Conservation (phyloP, 1,139 yeast species). For the Protomyces arabidopsidicola region DNA sequence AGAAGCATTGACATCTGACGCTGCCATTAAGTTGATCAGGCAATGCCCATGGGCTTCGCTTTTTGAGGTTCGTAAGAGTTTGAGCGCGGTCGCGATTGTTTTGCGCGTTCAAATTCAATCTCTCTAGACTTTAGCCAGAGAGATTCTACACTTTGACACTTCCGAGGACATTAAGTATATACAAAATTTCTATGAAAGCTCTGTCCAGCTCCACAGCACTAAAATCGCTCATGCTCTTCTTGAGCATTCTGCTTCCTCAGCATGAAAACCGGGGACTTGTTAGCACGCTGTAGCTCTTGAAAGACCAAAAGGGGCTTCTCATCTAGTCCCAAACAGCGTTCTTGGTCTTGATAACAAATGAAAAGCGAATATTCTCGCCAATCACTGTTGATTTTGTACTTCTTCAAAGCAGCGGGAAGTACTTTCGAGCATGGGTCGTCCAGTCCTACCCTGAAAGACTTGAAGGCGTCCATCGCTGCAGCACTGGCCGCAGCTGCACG, state of each 20-base stretch:
- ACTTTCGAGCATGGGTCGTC: conserved; percentile 91
- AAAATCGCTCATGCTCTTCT: neutral
- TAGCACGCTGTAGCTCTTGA: conserved; percentile 79
- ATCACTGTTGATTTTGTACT: conserved; percentile 76
- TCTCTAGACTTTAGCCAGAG: too few species aligned
- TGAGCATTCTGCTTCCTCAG: conserved; percentile 45
- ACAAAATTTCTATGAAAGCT: too few species aligned
- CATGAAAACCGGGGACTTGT: conserved; percentile 91
- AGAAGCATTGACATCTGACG: neutral
- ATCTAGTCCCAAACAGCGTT: conserved; percentile 71
- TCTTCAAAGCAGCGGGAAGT: conserved; percentile 80
- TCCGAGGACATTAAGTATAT: too few species aligned
- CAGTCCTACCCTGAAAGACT: conserved; percentile 78
- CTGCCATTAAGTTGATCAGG: neutral
- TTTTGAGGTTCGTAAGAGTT: too few species aligned
- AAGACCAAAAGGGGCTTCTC: conserved; percentile 89
- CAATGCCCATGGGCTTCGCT: neutral
- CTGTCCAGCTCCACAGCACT: neutral
- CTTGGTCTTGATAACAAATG: conserved; percentile 66
- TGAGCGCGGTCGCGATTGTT: too few species aligned
- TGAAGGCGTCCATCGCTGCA: conserved; percentile 57
- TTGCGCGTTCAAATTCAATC: too few species aligned
- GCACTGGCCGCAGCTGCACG: neutral
- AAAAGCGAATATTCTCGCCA: conserved; percentile 88
- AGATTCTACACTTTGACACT: too few species aligned